phyloP scores from a whole-genome alignment of 257 asterid genomes.

The Capsicum rhomboideum region DNA sequence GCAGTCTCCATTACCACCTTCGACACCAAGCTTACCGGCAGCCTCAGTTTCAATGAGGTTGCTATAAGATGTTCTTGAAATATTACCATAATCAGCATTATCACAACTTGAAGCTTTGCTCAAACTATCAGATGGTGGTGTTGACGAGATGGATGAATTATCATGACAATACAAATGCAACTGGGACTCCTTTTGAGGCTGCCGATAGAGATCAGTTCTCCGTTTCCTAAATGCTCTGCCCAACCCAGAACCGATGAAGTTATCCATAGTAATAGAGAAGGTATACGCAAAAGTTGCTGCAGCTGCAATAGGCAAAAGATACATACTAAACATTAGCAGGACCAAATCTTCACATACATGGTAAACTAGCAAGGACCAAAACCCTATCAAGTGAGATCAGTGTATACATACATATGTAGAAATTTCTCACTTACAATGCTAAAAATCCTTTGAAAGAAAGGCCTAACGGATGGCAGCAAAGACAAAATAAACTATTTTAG shows the following conservation, averaged over 20 bases:
- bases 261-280: conserved; percentile 35
- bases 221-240: conserved; percentile 34
- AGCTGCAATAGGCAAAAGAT: neutral
- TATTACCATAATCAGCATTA: conserved; percentile 12
- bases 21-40: conserved; percentile 17
- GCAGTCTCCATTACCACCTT: conserved; percentile 20
- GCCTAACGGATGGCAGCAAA: neutral
- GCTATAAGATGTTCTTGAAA: conserved; percentile 24
- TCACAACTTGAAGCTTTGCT: conserved; percentile 51
- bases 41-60: conserved; percentile 32
- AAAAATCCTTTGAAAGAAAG: neutral
- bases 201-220: conserved; percentile 55
- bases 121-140: conserved; percentile 43
- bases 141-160: conserved; percentile 45
- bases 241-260: conserved; percentile 21
- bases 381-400: neutral
- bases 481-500: neutral
- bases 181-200: conserved; percentile 40
- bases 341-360: neutral
- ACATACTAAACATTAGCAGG: neutral
- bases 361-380: neutral
- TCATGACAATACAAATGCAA: conserved; percentile 33
- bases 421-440: neutral
- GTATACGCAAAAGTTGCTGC: neutral
- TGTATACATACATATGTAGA: neutral